These are phyloP conservation scores for Nitzschia sp. DNA, from an alignment of 108 stramenopile species.

Conservation along the genomic window DNA sequence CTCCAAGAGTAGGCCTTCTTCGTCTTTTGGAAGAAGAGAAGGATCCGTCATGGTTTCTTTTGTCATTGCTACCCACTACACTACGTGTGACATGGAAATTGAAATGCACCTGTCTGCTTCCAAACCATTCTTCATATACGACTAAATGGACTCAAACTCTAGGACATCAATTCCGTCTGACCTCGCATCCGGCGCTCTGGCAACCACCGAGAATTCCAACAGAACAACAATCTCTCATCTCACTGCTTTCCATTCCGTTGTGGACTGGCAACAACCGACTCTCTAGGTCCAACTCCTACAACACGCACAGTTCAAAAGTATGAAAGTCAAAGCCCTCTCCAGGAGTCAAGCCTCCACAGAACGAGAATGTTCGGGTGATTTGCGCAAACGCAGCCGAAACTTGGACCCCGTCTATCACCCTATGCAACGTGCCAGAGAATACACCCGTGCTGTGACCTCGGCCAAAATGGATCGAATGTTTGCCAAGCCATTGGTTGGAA, in stretches of 20 bases:
- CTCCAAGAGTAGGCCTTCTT: conserved; percentile 38
- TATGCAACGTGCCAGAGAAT: conserved; percentile 84
- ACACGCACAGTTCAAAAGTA: too few relatives aligned
- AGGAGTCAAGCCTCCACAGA: conserved; percentile 58
- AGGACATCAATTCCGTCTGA: too few relatives aligned
- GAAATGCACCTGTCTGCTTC: not conserved
- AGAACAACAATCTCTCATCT: too few relatives aligned
- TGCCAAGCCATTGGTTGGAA: conserved; percentile 89
- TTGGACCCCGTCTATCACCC: conserved; percentile 82
- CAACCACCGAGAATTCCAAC: too few relatives aligned
- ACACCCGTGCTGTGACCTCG: conserved; percentile 89
- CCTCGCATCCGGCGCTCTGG: too few relatives aligned
- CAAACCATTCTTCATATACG: too few relatives aligned
- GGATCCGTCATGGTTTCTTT: not conserved
- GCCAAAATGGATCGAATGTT: conserved; percentile 99
- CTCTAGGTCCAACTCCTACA: not conserved
- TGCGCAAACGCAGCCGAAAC: conserved; percentile 67
- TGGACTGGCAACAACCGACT: too few relatives aligned
- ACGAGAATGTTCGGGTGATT: conserved; percentile 74
- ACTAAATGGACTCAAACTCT: too few relatives aligned
- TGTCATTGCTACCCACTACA: not conserved
- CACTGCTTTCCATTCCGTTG: too few relatives aligned
- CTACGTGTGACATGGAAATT: not conserved
- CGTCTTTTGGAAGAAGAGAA: conserved; percentile 17
- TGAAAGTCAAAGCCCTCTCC: conserved; percentile 84